Evolutionary conservation across 345 rosid species (phyloP).

Genomic region (Syzygium grande): DNA sequence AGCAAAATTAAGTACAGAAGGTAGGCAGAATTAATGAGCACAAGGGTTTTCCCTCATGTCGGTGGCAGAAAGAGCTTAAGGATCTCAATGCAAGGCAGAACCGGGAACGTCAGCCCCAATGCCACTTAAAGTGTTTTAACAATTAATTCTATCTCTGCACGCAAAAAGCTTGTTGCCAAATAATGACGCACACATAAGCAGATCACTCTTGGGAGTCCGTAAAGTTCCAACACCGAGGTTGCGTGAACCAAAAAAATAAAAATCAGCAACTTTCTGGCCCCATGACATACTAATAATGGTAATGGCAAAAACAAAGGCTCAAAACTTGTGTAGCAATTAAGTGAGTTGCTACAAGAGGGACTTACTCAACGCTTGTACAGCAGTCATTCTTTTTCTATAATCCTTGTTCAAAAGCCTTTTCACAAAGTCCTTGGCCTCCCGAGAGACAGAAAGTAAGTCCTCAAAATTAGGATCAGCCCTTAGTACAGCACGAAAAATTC

Average conservation of each 20-base stretch:
- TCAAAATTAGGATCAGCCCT: slow-evolving; percentile 79
- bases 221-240: not conserved
- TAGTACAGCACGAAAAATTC: slow-evolving; percentile 88
- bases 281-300: not conserved
- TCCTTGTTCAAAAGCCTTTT: slow-evolving; percentile 89
- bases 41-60: not conserved
- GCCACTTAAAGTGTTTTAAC: not conserved
- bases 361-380: slow-evolving; percentile 88
- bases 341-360: not conserved
- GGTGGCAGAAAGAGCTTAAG: not conserved
- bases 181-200: not conserved
- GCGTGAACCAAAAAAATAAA: not conserved
- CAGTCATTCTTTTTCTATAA: slow-evolving; percentile 92
- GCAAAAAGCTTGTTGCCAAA: not conserved
- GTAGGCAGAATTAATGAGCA: not conserved
- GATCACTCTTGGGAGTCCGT: not conserved
- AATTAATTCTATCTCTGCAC: not conserved
- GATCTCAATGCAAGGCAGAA: not conserved
- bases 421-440: slow-evolving; percentile 84
- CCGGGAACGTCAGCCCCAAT: not conserved
- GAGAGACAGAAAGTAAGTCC: slow-evolving; percentile 67
- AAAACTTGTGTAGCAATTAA: not conserved
- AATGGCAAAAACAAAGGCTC: not conserved
- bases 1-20: not conserved
- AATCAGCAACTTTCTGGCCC: not conserved